Evolutionary conservation across 1,284 basidiomycete species (phyloP).

Genomic region (Trametes versicolor): DNA sequence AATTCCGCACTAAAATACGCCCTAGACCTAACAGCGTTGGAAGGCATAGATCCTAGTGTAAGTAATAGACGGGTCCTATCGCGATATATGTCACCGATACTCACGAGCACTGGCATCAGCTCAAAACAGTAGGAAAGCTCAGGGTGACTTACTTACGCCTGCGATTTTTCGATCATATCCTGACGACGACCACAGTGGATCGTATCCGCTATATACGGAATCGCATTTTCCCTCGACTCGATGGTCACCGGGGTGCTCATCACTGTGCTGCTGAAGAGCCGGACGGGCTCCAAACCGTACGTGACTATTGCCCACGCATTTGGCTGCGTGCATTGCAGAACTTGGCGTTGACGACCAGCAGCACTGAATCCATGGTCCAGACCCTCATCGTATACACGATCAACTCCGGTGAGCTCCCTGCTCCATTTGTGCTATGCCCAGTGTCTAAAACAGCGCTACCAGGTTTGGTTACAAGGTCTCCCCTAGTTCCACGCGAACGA

Average conservation of each 20-base stretch:
- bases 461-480: no score
- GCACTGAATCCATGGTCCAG: constrained; percentile 19
- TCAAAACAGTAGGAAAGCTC: no score
- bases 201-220: constrained; percentile 4
- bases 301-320: background rate
- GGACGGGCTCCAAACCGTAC: constrained; percentile 12
- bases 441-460: background rate
- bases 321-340: background rate
- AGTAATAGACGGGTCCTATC: no score
- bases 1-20: no score
- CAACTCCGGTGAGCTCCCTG: constrained; percentile 11
- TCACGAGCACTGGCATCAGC: no score
- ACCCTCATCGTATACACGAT: constrained; percentile 17
- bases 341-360: background rate
- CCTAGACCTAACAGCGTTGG: no score
- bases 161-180: no score
- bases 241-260: constrained; percentile 11
- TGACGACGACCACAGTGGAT: constrained; percentile 1
- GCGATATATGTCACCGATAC: no score
- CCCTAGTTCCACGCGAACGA: no score
- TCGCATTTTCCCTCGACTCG: constrained; percentile 3
- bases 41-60: no score
- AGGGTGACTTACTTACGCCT: no score
- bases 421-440: background rate
- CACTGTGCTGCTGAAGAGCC: constrained; percentile 4